Evolutionary conservation across 2,329 filamentous ascomycete species (phyloP).

Genomic region (Trichoderma semiorbis): DNA sequence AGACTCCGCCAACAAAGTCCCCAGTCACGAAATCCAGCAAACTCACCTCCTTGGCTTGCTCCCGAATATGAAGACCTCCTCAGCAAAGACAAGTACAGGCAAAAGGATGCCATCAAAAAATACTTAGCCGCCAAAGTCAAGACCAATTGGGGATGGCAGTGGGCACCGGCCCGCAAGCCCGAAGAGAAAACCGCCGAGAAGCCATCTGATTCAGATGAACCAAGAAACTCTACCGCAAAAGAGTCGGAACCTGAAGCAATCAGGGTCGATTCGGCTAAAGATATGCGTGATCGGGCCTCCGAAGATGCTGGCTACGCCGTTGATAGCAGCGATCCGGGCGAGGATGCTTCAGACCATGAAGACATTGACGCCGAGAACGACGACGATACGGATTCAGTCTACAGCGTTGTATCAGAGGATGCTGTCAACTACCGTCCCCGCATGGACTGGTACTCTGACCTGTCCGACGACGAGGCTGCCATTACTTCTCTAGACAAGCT

Average conservation of each 20-base stretch:
- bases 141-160: slow-evolving; percentile 59
- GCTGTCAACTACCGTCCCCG: slow-evolving; percentile 47
- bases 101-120: slow-evolving; percentile 59
- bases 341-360: slow-evolving; percentile 27
- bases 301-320: slow-evolving; percentile 35
- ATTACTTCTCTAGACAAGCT: slow-evolving; percentile 48
- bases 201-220: neutral
- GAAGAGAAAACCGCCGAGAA: neutral
- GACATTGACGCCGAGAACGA: slow-evolving; percentile 39
- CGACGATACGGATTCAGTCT: slow-evolving; percentile 49
- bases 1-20: slow-evolving; percentile 45
- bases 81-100: slow-evolving; percentile 58
- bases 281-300: slow-evolving; percentile 31
- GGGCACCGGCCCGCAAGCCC: slow-evolving; percentile 41
- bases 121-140: slow-evolving; percentile 53
- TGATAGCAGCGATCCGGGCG: slow-evolving; percentile 41
- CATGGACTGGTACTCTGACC: slow-evolving; percentile 55
- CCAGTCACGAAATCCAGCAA: slow-evolving; percentile 28
- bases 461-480: slow-evolving; percentile 48
- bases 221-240: neutral
- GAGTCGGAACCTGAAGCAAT: neutral
- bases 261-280: slow-evolving; percentile 8
- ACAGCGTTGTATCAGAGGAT: slow-evolving; percentile 57
- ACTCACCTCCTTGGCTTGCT: slow-evolving; percentile 35
- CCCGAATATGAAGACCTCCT: slow-evolving; percentile 59